Evolutionary conservation across 768 basidiomycete species (phyloP), one percentile per base, ranked within the genome.

Genomic region (Pleurotus pulmonarius): DNA sequence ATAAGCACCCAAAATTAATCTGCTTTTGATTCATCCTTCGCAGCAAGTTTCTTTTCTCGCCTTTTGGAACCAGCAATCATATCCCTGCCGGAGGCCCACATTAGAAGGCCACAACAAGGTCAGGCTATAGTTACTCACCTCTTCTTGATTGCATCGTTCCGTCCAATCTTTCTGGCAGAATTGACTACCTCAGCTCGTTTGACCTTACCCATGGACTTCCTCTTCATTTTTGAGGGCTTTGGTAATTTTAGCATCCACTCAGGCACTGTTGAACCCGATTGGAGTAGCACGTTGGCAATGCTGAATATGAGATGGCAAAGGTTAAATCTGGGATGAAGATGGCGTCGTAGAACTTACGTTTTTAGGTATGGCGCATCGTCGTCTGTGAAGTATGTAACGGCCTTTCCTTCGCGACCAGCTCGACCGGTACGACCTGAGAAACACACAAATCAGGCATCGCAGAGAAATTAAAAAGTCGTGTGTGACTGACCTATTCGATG

Each of bases 201-300:
- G 5, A 85, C 76, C 72, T 89, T 92, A 56, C 91, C 91, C 84
- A 98, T 92, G 65, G 85, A 76, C 63, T 79, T 84, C 60, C 89
- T 86, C 72, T 90, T 88, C 77, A 94, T 79, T 71, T 93, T 96
- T 1, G 90, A 90, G 0, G 96, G 94, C 67, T 92, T 94, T 18
- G 90, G 90, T n/a, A 99, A 79, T 61, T 90, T 89, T n/a, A 90
- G 68, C 60, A 98, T 98, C 92, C 94, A 99, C 20, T 94, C 91
- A 1, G 95, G 92, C 0, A 97, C 94, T 2, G 80, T 72, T 57
- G 90, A 96, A 3, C 96, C 95, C 0, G 94, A 95, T 65, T 94
- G 88, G 18, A 91, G 76, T 58, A 98, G 82, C n/a, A 98, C 92
- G 67, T 98, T 98, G 49, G 95, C 96, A 67, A 98, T 91, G 47